Base-by-base conservation (phyloP, 1,284 basidiomycete species). In the Cryptococcus deneoformans region DNA sequence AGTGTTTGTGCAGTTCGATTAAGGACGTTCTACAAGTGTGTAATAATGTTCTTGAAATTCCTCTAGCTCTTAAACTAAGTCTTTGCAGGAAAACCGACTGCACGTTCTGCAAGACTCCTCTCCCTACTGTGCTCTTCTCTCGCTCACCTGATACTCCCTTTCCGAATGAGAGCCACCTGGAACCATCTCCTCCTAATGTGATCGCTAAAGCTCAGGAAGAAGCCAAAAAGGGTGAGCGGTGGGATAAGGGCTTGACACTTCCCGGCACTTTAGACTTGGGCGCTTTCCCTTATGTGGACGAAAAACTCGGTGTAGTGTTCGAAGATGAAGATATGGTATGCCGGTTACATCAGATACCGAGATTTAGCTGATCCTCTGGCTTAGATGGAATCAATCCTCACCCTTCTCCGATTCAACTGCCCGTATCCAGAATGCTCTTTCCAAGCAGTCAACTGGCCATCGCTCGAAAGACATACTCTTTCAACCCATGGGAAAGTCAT, bases 71-170 rank as follows among this genome's bases (percentile, higher is more conserved):
- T 58, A 67, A 56, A 64, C 57, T 4, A 16, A 38, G 5, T 7
- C 8, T 12, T 40, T 20, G 36, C 36, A 77, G 76, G 80, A 90
- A 88, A 72, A 79, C 79, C 55, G 90, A 95, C 12, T 99, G 95
- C 76, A 92, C 94, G 2, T 96, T 96, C 75, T 99, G 96, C 84
- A 99, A 98, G 88, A 87, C 88, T 67, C 83, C 88, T 4, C 89
- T 93, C 77, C 82, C 84, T 1, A 83, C 84, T 1, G 83, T 96
- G 34, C 85, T 95, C 60, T 96, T 95, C 75, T 94, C 92, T 0
- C 77, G 80, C 5, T 88, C 89, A 1, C 76, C 86, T 1, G 84
- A 87, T 53, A 80, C 82, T 10, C 77, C 77, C 0, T 93, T 87
- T 77, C 78, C 84, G 12, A 82, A 85, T 0, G 90, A 85, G 69